Percentiles rank a stretch among this genome's conserved stretches.
These are phyloP conservation scores for Margaritispora aquatica DNA, from an alignment of 495 filamentous ascomycete species.

Conservation along the genomic window DNA sequence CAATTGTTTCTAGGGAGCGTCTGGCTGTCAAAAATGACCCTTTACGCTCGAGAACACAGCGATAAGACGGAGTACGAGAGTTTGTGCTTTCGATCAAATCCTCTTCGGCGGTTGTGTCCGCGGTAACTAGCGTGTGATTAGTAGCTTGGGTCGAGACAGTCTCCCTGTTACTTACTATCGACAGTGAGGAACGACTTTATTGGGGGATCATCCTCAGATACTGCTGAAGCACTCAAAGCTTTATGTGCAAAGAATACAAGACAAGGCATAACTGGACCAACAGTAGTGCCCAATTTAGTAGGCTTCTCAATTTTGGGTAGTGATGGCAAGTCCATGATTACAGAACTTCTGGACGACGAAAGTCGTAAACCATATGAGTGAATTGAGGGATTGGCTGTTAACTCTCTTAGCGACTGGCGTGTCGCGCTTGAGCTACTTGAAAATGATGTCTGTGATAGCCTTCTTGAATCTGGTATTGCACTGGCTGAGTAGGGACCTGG, in stretches of 20 bases:
- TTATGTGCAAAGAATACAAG: conserved; percentile 9
- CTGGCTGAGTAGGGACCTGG: not conserved
- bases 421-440: not conserved
- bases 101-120: not conserved
- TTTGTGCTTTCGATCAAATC: not conserved
- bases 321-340: not conserved
- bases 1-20: conserved; percentile 2
- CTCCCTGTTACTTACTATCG: not conserved
- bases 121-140: conserved; percentile 2
- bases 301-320: not conserved
- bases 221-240: not conserved
- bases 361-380: not conserved
- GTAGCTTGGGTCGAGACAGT: not conserved
- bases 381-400: not conserved
- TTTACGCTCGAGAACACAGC: conserved; percentile 2
- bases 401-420: not conserved
- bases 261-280: not conserved
- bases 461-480: not conserved
- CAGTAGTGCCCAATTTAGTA: not conserved
- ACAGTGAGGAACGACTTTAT: conserved; percentile 4
- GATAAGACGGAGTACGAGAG: not conserved
- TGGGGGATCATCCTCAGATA: not conserved
- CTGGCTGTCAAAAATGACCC: not conserved
- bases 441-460: not conserved
- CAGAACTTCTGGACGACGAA: conserved; percentile 3